These are phyloP conservation scores for Sclerotinia glacialis DNA, from an alignment of 2,329 filamentous ascomycete genomes.

Conservation along the genomic window DNA sequence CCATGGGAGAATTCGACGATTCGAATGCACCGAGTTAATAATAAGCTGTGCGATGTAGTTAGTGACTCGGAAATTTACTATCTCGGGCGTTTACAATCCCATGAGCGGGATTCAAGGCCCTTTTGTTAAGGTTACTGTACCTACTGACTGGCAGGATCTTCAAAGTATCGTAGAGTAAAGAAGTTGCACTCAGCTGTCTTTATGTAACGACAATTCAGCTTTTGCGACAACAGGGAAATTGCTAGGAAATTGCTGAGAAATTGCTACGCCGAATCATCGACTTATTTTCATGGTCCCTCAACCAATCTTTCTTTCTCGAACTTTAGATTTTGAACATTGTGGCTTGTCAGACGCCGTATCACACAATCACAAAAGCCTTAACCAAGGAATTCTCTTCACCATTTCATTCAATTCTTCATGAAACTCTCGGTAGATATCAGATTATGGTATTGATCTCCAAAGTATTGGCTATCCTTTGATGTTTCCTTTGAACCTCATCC, in stretches of 20 bases:
- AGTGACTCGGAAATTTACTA: background rate
- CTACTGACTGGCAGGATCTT: background rate
- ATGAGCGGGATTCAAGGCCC: background rate
- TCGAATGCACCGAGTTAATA: background rate
- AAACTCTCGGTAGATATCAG: slow-evolving; percentile 2
- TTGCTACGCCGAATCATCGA: no score
- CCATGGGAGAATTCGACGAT: background rate
- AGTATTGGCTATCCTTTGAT: slow-evolving; percentile 7
- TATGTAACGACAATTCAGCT: background rate
- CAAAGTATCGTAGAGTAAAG: background rate
- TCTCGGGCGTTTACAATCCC: background rate
- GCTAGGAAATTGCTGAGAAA: no score
- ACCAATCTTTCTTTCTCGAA: background rate
- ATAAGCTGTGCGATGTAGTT: background rate
- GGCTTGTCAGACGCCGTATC: background rate
- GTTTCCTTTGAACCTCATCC: slow-evolving; percentile 3
- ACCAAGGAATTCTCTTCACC: background rate
- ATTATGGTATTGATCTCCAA: background rate
- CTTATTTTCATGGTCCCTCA: background rate
- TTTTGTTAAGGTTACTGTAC: background rate
- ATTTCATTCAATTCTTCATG: background rate
- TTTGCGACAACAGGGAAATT: no score
- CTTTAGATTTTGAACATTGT: background rate
- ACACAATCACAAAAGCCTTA: background rate
- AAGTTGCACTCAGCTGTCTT: background rate